phyloP scores from a whole-genome alignment of 345 rosid species.

The Salix purpurea region DNA sequence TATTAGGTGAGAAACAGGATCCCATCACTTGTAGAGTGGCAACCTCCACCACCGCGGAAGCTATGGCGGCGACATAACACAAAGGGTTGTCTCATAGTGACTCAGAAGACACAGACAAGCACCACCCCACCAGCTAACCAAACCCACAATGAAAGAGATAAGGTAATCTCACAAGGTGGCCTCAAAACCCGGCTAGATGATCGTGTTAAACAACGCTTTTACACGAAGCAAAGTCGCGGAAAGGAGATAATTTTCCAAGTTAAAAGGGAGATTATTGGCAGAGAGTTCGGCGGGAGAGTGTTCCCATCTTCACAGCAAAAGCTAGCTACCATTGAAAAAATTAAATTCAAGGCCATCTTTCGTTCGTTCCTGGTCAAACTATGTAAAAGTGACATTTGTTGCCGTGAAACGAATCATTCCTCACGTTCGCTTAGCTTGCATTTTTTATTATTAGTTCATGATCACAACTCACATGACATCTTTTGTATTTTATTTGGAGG shows the following conservation, averaged over 20 bases:
- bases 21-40: background rate
- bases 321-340: background rate
- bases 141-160: conserved; percentile 4
- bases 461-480: conserved; percentile 29
- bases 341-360: background rate
- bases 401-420: conserved; percentile 34
- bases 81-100: background rate
- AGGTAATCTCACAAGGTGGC: conserved; percentile 5
- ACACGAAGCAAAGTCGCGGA: conserved; percentile 7
- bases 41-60: conserved; percentile 22
- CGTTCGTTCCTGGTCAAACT: conserved; percentile 21
- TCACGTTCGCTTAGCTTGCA: conserved; percentile 30
- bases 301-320: background rate
- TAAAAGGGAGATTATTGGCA: conserved; percentile 12
- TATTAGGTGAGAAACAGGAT: conserved; percentile 14
- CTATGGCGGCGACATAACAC: conserved; percentile 29
- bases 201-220: background rate
- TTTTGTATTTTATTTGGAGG: background rate
- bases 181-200: conserved; percentile 19
- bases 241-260: background rate
- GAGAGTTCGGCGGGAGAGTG: conserved; percentile 28
- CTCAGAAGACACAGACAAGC: background rate
- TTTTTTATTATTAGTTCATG: conserved; percentile 20
- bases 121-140: background rate
- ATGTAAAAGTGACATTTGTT: conserved; percentile 3